Base-by-base conservation (phyloP, 192 early-diverging fungal genomes). In the Dissophora ornata region DNA sequence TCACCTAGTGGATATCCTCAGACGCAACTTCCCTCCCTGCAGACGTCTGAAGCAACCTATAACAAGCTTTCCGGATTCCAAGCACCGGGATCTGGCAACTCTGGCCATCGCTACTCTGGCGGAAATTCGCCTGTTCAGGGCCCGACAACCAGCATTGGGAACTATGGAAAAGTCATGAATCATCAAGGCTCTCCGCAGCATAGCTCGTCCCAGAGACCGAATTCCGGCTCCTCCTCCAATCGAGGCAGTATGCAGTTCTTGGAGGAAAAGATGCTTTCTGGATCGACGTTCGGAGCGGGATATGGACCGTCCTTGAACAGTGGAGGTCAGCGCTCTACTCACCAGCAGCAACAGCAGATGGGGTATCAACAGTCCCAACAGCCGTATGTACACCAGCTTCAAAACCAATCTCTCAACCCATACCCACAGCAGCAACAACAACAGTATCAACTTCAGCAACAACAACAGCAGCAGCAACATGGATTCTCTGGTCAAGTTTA, bases 251-350 rank as follows among this genome's bases (percentile, higher is more conserved):
- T 74, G 54, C 62, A 64, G 16, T 56, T 49, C 22, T 30, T 65
- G 22, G 70, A 74, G 16, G 70, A 74, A 2, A 74, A 65, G 18
- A 48, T 65, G 55, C 34, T 74, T 26, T 36, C 70, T 6, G 59
- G 58, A 25, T 32, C 46, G 4, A 46, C 73, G 19, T 77, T 77
- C 34, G 64, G 73, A 34, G 33, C 73, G 29, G 73, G 73, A 4
- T 77, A 77, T 51, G 73, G 73, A 22, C 73, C 73, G 15, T 22
- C 73, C 1, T 25, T 77, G 29, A 77, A 77, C 57, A 67, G 73
- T 21, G 65, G 65, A n/a, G 36, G 51, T 15, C 36, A 47, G 10
- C 51, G 57, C 8, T 19, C 36, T 18, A 21, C 63, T 16, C 47
- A 57, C 18, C 61, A 65, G 11, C 63, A 71, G 24, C 69, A 71